phyloP scores from a whole-genome alignment of 306 rosid genomes.

The Cicer arietinum region DNA sequence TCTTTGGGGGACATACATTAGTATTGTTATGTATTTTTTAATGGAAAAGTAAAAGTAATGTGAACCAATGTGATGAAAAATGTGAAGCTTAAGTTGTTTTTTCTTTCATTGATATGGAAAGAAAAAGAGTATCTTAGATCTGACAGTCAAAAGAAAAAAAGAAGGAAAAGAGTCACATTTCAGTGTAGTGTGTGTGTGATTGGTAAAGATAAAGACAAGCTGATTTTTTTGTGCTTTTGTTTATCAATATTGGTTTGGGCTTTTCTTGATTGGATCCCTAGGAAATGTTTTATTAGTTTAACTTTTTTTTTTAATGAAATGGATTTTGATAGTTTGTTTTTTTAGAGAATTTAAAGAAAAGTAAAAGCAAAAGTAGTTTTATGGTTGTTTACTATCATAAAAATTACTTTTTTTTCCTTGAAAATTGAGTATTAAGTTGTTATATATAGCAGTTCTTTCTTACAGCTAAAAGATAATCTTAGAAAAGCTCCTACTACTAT shows the following conservation, averaged over 20 bases:
- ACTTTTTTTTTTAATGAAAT: no score
- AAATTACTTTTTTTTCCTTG: background rate
- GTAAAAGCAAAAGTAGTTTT: background rate
- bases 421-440: background rate
- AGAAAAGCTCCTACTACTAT: no score
- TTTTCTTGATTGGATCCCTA: slow-evolving; percentile 49
- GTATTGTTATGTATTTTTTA: slow-evolving; percentile 48
- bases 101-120: slow-evolving; percentile 48
- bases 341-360: background rate
- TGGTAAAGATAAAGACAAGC: slow-evolving; percentile 50
- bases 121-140: slow-evolving; percentile 75
- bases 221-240: slow-evolving; percentile 42
- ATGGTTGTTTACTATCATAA: background rate
- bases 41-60: slow-evolving; percentile 54
- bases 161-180: slow-evolving; percentile 38
- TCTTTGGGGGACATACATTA: slow-evolving; percentile 46
- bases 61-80: slow-evolving; percentile 56
- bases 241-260: slow-evolving; percentile 49
- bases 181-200: slow-evolving; percentile 49
- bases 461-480: no score
- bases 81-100: slow-evolving; percentile 51
- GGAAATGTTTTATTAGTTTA: slow-evolving; percentile 42
- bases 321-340: background rate
- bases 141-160: slow-evolving; percentile 61
- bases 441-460: background rate